A percentile compares a stretch with the other conserved stretches of the same genome.
phyloP scores from a whole-genome alignment of 495 filamentous ascomycete genomes.

The Aspergillus bertholletiae region DNA sequence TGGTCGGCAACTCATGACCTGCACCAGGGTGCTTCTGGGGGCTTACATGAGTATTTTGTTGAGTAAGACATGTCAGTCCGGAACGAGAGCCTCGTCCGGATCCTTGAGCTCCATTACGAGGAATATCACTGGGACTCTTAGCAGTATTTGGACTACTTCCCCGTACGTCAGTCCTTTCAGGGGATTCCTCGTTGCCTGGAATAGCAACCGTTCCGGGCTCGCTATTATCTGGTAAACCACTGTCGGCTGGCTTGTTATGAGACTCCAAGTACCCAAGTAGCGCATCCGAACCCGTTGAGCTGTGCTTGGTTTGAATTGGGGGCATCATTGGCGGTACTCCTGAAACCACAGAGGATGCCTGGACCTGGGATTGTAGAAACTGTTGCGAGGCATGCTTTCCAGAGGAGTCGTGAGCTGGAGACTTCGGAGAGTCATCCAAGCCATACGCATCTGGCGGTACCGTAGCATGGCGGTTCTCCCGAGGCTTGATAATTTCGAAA shows the following conservation, averaged over 20 bases:
- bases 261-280: conserved; percentile 4
- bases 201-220: neutral
- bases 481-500: neutral
- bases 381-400: conserved; percentile 3
- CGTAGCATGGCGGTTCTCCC: neutral
- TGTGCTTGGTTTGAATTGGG: neutral
- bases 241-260: neutral
- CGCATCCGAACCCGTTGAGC: neutral
- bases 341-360: neutral
- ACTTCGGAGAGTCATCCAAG: neutral
- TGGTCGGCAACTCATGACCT: neutral
- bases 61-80: neutral
- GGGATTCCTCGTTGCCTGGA: neutral
- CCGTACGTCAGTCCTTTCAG: neutral
- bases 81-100: neutral
- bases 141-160: neutral
- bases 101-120: neutral
- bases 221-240: neutral
- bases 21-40: neutral
- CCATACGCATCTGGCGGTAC: neutral
- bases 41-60: neutral
- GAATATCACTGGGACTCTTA: neutral
- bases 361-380: conserved; percentile 4
- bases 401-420: neutral
- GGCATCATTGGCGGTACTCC: neutral